These are phyloP conservation scores for Pichia scutulata DNA, from an alignment of 805 yeast genomes.

Conservation along the genomic window DNA sequence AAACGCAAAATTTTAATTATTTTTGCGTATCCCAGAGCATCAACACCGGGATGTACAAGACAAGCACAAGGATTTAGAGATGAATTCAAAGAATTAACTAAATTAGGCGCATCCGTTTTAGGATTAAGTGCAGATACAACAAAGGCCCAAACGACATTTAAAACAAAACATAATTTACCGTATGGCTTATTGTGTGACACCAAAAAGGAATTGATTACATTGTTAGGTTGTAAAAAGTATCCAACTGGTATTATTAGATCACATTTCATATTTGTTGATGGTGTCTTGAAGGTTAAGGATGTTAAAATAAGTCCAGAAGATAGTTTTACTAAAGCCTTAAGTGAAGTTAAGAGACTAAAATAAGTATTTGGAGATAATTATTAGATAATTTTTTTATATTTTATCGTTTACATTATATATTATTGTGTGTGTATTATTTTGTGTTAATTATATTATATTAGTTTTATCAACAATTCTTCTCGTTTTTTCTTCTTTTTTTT, in stretches of 20 bases:
- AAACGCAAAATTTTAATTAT: constrained; percentile 39
- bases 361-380: too few relatives aligned
- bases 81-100: constrained; percentile 41
- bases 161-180: constrained; percentile 63
- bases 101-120: constrained; percentile 50
- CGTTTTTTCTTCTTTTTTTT: too few relatives aligned
- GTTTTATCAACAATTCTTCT: not conserved
- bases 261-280: constrained; percentile 86
- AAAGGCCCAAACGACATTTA: constrained; percentile 68
- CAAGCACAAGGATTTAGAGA: constrained; percentile 88
- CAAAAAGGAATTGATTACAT: constrained; percentile 53
- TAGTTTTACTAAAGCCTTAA: constrained; percentile 53
- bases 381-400: not conserved
- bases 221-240: constrained; percentile 75
- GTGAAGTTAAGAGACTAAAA: constrained; percentile 40
- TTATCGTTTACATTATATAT: not conserved
- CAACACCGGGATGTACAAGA: constrained; percentile 94
- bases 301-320: constrained; percentile 51
- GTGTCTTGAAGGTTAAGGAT: constrained; percentile 49
- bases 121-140: constrained; percentile 85
- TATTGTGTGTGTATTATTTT: not conserved
- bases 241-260: constrained; percentile 75
- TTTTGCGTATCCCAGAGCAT: constrained; percentile 84
- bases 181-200: constrained; percentile 78
- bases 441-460: too few relatives aligned